Base-by-base conservation (phyloP, 306 rosid species). In the Dicorynia guianensis region DNA sequence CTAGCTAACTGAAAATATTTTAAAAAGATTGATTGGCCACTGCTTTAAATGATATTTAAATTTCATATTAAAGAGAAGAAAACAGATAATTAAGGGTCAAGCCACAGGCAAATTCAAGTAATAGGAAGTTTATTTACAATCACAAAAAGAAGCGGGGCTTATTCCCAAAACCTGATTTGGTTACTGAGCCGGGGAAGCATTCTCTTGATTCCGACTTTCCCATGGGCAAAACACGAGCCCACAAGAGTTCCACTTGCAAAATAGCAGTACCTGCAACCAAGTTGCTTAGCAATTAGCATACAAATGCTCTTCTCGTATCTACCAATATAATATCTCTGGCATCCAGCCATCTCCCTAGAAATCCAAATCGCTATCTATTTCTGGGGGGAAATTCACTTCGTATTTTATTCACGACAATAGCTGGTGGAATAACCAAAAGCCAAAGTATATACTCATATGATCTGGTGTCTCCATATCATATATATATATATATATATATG, bases 401-500 rank as follows among this genome's bases (percentile, higher is more conserved):
- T 53, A 48, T 60, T 67, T 69, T 76, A 47, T 59, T 64, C 71
- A 62, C 83, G 79, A 80, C 72, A 79, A 47, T 55, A 69, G 71
- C 75, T 18, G 82, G 84, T 80, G 79, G 90, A 79, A 77, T 85
- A 82, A 84, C 80, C 78, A 67, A 84, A 76, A 61, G 34, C 66
- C 55, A 50, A 52, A 58, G 70, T 70, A 43, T 64, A 14, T 69
- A 66, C 57, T 25, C 5, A 58, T 34, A 81, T 56, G 58, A 55
- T 36, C 39, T 30, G 48, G 11, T 38, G 19, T 60, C 48, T 19
- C 11, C 9, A 63, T 35, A 34, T 25, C 3, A 9, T 42, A 63
- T 39, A 36, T n/a, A n/a, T n/a, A n/a, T n/a, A n/a, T n/a, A n/a
- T n/a, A 9, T 42, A 63, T 39, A 36, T 8, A 53, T 7, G 7